Evolutionary conservation across 169 alveolate species (phyloP), one percentile per base, ranked within the genome.

Genomic region (Cyclospora cayetanensis): DNA sequence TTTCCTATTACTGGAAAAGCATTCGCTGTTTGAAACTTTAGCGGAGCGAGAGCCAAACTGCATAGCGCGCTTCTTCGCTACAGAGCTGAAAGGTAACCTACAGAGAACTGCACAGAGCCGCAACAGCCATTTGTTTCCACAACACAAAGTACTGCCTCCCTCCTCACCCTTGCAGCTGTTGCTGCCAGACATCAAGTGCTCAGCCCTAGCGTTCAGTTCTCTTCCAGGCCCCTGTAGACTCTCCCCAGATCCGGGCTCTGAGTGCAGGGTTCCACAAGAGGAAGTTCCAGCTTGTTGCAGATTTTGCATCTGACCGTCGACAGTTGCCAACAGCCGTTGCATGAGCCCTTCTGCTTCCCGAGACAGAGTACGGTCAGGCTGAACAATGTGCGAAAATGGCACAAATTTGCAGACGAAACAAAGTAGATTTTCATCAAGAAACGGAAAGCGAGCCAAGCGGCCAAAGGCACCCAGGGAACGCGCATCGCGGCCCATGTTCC

Each of bases 11-110:
- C 89, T 72, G 11, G 85, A 37, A 39, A 63, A 53, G 46, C 42
- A 76, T 29, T 82, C 63, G n/a, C 82, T 72, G 41, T 89, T 89
- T 68, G 93, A 89, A 52, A 76, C 80, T 55, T 90, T 83, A 31
- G 94, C 94, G 5, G 94, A 65, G 22, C 94, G 76, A 20, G 94
- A 65, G 42, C 94, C 94, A 79, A 90, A 90, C 76, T 90, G 94
- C 66, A 90, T 80, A 29, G 94, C 94, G 0, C 94, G 65, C 53
- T 90, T 90, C 42, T 80, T 79, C 35, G 90, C 80, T 5, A n/a
- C 43, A n/a, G 91, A 85, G 53, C 82, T 35, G 42, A 79, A 65
- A 52, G 52, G 35, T 82, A 90, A 63, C 29, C 72, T 84, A 70
- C 76, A 70, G 31, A 11, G 41, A 15, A 60, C 70, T 27, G 90